These are phyloP conservation scores for Setaria italica DNA, from an alignment of 202 grass and related monocot genomes.

Conservation along the genomic window DNA sequence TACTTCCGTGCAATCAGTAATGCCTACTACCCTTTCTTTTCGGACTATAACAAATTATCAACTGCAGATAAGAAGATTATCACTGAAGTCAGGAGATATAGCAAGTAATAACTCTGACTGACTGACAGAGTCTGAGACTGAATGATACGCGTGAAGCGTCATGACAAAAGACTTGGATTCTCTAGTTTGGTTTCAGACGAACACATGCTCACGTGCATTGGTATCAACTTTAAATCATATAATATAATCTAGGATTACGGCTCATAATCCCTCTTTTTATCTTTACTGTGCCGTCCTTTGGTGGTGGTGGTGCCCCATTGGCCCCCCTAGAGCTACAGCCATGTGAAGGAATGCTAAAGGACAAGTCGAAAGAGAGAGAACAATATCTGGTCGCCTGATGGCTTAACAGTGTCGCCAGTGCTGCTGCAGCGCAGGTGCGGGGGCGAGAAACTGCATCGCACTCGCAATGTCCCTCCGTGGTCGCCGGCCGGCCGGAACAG, in stretches of 20 bases:
- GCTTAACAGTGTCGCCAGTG: neutral
- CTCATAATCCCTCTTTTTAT: neutral
- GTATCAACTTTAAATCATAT: neutral
- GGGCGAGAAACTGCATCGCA: slow-evolving; percentile 6
- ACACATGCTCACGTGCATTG: neutral
- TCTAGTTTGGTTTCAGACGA: neutral
- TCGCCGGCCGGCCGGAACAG: slow-evolving; percentile 15
- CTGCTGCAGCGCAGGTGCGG: neutral
- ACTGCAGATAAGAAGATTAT: neutral
- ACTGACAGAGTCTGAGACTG: neutral
- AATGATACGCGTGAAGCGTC: neutral
- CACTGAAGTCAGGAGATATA: neutral
- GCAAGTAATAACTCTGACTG: neutral
- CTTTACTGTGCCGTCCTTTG: slow-evolving; percentile 6
- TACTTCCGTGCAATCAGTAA: slow-evolving; percentile 17
- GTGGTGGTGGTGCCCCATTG: slow-evolving; percentile 31
- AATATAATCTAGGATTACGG: neutral
- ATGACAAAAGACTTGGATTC: slow-evolving; percentile 33
- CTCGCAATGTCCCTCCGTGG: slow-evolving; percentile 13
- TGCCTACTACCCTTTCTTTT: too few relatives aligned
- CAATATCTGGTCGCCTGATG: neutral
- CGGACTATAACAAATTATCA: neutral
- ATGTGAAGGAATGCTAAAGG: slow-evolving; percentile 43
- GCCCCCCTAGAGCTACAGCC: slow-evolving; percentile 42
- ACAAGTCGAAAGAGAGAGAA: slow-evolving; percentile 2